Evolutionary conservation across 2,329 filamentous ascomycete genomes (phyloP).

Genomic region (Waltergamsia citrina): DNA sequence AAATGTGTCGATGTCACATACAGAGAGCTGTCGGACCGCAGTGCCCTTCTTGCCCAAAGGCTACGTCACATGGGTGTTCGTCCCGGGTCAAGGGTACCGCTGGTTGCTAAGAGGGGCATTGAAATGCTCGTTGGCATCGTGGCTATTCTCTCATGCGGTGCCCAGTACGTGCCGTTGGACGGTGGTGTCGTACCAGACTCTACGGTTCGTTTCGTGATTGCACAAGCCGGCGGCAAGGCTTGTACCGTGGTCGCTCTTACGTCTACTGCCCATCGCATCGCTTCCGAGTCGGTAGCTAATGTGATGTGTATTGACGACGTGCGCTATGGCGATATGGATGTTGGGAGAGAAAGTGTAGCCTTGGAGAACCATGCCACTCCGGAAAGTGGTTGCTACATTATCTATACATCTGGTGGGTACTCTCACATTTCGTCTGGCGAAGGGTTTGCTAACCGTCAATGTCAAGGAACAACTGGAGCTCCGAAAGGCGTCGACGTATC

Average conservation of each 20-base stretch:
- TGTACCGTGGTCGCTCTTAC: slow-evolving; percentile 23
- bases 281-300: slow-evolving; percentile 29
- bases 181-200: slow-evolving; percentile 31
- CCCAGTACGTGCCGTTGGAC: slow-evolving; percentile 44
- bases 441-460: slow-evolving; percentile 8
- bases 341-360: background rate
- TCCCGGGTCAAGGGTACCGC: slow-evolving; percentile 23
- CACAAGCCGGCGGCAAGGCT: slow-evolving; percentile 17
- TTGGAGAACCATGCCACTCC: slow-evolving; percentile 17
- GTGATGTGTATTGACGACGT: slow-evolving; percentile 19
- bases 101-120: slow-evolving; percentile 35
- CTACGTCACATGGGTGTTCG: slow-evolving; percentile 20
- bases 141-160: slow-evolving; percentile 37
- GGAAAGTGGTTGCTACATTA: slow-evolving; percentile 32
- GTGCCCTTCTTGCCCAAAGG: slow-evolving; percentile 22
- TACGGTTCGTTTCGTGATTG: slow-evolving; percentile 29
- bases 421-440: slow-evolving; percentile 1
- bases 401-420: slow-evolving; percentile 41
- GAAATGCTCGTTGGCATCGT: slow-evolving; percentile 41
- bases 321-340: background rate
- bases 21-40: slow-evolving; percentile 20
- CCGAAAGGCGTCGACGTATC: slow-evolving; percentile 51
- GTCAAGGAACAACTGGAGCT: slow-evolving; percentile 39
- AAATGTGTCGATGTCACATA: slow-evolving; percentile 19
- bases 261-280: slow-evolving; percentile 8